A percentile compares a stretch with the other conserved stretches of the same genome.
Conservation (phyloP, 441 rosid species). For the Mallotus repandus region DNA sequence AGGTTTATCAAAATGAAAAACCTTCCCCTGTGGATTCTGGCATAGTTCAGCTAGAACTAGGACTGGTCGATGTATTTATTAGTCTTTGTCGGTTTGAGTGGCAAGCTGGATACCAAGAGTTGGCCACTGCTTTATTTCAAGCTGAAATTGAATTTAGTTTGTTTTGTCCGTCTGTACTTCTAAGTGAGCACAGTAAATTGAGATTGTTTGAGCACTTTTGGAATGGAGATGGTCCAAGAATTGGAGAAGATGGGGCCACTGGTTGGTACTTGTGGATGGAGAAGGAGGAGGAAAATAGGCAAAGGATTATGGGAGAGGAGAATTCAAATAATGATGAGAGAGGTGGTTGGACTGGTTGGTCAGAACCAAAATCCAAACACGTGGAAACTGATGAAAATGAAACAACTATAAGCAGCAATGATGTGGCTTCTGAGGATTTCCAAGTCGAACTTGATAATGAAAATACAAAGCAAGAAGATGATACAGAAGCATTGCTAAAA, state of each 20-base stretch:
- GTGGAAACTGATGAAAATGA: constrained; percentile 36
- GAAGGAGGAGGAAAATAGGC: constrained; percentile 92
- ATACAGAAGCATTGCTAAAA: constrained; percentile 78
- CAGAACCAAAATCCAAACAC: constrained; percentile 57
- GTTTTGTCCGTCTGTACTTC: constrained; percentile 74
- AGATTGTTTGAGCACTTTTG: constrained; percentile 94
- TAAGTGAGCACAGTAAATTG: constrained; percentile 72
- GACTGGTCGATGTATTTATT: constrained; percentile 81
- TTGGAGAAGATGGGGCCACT: constrained; percentile 93
- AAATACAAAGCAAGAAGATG: constrained; percentile 61
- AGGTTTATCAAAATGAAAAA: constrained; percentile 52
- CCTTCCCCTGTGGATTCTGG: constrained; percentile 41
- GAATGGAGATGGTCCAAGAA: constrained; percentile 77
- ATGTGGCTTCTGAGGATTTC: constrained; percentile 36
- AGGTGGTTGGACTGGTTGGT: constrained; percentile 99
- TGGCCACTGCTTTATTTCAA: constrained; percentile 88
- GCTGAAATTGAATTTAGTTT: constrained; percentile 87
- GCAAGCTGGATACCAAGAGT: constrained; percentile 87
- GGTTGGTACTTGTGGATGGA: constrained; percentile 93
- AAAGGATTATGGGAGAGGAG: constrained; percentile 64
- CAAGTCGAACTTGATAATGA: constrained; percentile 56
- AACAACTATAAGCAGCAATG: constrained; percentile 33
- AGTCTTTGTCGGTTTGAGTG: constrained; percentile 90
- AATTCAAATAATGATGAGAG: constrained; percentile 43
- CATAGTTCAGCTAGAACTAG: constrained; percentile 62